Base-by-base conservation (phyloP, 2,329 filamentous ascomycete genomes). In the Phaeosphaeriaceae sp. region DNA sequence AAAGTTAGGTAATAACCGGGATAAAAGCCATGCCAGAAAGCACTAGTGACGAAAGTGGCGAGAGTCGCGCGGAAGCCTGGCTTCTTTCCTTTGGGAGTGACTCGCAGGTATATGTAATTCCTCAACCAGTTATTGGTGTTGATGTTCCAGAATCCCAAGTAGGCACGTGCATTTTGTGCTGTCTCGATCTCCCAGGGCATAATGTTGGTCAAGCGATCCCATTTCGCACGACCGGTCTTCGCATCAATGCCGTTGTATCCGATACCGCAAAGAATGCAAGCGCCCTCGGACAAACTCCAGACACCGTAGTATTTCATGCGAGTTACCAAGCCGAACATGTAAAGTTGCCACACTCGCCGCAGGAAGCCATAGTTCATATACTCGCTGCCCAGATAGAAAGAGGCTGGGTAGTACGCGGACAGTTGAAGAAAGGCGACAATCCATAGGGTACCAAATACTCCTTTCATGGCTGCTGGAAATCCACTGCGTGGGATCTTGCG, bases 21-120 rank as follows among this genome's bases (percentile, higher is more conserved):
- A 67, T 96, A 96, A 79, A 99, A 99, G 27, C 95, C 95, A 73
- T 99, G 95, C 95, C 95, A 99, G 67, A 98, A 89, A 2, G 95
- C 94, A 72, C 93, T 97, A 20, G 95, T 98, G 7, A 88, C 86
- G 75, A 99, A 99, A 0, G 95, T 99, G 33, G 93, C 92, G 81
- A 99, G 81, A 71, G 91, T 98, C 51, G 95, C 95, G 58, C 93
- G 86, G 82, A 99, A 99, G 1, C 95, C 95, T 10, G 95, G 95
- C 78, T 98, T 99, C 83, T 93, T 95, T 53, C 95, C 95, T 68
- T 91, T 91, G 0, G 95, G 95, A 0, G 95, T 99, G 2, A 99
- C 95, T 22, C 95, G 89, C 48, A 99, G 84, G 74, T 98, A 99
- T 67, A 99, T 85, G 74, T 97, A 99, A 78, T 98, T 97, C 48